phyloP scores from a whole-genome alignment of 139 green algal genomes.

The Monoraphidium neglectum region DNA sequence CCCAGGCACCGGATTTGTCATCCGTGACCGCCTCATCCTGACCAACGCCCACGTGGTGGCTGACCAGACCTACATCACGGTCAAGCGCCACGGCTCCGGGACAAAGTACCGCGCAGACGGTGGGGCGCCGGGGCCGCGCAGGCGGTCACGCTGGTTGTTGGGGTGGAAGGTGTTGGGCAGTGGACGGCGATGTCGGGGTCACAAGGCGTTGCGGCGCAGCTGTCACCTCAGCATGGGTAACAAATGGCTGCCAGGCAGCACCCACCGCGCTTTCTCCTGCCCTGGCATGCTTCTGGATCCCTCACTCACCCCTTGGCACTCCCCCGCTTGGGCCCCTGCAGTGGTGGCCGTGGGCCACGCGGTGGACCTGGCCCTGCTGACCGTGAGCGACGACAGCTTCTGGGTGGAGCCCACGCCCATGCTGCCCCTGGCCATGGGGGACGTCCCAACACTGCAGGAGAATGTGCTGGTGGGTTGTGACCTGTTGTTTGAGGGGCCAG shows the following conservation, averaged over 20 bases:
- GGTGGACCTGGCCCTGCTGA: constrained; percentile 64
- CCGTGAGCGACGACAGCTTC: constrained; percentile 61
- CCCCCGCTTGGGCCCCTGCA: too few species aligned
- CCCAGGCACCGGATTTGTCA: constrained; percentile 60
- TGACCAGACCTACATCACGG: constrained; percentile 71
- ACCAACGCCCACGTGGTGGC: constrained; percentile 82
- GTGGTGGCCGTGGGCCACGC: constrained; percentile 76
- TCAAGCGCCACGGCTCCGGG: constrained; percentile 67
- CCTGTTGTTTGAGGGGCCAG: not conserved
- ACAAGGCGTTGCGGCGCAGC: too few species aligned
- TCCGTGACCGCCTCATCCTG: constrained; percentile 66
- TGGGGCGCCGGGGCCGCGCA: not conserved
- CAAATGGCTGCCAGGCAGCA: too few species aligned
- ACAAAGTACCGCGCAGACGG: constrained; percentile 50
- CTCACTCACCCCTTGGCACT: too few species aligned
- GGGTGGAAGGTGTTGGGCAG: too few species aligned
- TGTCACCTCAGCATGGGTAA: too few species aligned
- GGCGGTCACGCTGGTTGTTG: not conserved
- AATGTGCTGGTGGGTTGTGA: constrained; percentile 20
- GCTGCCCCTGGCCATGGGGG: constrained; percentile 54
- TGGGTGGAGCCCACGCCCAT: constrained; percentile 47
- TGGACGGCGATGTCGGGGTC: too few species aligned
- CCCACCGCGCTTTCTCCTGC: too few species aligned
- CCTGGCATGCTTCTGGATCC: too few species aligned
- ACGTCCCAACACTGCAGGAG: constrained; percentile 49